Conservation (phyloP, 495 filamentous ascomycete species). For the Penicillium subrubescens region DNA sequence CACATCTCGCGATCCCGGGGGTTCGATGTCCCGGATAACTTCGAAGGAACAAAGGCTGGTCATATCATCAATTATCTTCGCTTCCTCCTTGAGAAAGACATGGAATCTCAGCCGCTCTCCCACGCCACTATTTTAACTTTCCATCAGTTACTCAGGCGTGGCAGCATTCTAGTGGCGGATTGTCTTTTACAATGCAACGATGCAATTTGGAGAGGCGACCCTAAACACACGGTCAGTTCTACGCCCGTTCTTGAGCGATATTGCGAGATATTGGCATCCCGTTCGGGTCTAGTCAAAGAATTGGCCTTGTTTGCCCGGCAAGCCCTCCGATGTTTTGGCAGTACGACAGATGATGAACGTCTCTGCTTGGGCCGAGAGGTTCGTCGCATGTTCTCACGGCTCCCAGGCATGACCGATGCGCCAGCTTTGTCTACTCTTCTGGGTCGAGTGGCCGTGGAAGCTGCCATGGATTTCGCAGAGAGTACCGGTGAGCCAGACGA, state of each 20-base stretch:
- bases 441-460: slow-evolving; percentile 45
- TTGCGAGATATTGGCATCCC: slow-evolving; percentile 26
- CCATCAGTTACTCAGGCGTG: slow-evolving; percentile 38
- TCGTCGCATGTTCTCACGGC: slow-evolving; percentile 33
- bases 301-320: slow-evolving; percentile 39
- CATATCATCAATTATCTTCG: slow-evolving; percentile 31
- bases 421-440: slow-evolving; percentile 34
- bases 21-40: slow-evolving; percentile 10
- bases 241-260: slow-evolving; percentile 19
- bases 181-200: slow-evolving; percentile 40
- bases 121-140: slow-evolving; percentile 16
- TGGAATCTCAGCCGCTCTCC: slow-evolving; percentile 15
- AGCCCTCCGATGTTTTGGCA: slow-evolving; percentile 40
- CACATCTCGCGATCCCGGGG: slow-evolving; percentile 41
- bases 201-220: slow-evolving; percentile 12
- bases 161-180: slow-evolving; percentile 40
- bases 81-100: slow-evolving; percentile 29
- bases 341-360: slow-evolving; percentile 27
- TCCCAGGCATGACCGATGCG: slow-evolving; percentile 28
- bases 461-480: slow-evolving; percentile 52
- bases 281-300: slow-evolving; percentile 40
- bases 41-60: slow-evolving; percentile 28
- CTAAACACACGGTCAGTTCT: slow-evolving; percentile 2
- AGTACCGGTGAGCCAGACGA: slow-evolving; percentile 48
- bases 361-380: slow-evolving; percentile 27